These are phyloP conservation scores for Sporothrix brunneoviolacea DNA, from an alignment of 2,329 filamentous ascomycete species.

Conservation along the genomic window DNA sequence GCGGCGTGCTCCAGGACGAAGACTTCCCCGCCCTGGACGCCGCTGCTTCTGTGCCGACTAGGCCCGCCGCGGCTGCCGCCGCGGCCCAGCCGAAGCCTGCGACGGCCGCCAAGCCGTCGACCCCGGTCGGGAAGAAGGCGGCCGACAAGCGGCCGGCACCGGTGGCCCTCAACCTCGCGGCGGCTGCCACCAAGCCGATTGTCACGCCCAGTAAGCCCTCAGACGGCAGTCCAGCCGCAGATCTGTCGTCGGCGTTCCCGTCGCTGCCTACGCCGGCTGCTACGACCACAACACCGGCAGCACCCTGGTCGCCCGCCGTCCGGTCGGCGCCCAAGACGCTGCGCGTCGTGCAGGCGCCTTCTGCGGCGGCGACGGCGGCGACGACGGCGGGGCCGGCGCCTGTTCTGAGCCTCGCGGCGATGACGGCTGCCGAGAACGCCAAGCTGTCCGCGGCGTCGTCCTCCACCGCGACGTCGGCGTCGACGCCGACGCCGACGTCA, in stretches of 20 bases:
- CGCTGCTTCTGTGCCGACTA: slow-evolving; percentile 24
- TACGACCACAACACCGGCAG: slow-evolving; percentile 27
- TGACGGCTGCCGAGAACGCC: slow-evolving; percentile 18
- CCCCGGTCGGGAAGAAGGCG: slow-evolving; percentile 31
- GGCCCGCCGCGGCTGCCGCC: slow-evolving; percentile 22
- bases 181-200: slow-evolving; percentile 23
- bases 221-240: slow-evolving; percentile 26
- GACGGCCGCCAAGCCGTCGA: slow-evolving; percentile 27
- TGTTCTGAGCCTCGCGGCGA: slow-evolving; percentile 21
- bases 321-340: slow-evolving; percentile 57
- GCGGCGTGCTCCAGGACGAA: slow-evolving; percentile 46
- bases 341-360: slow-evolving; percentile 59
- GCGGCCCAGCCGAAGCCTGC: slow-evolving; percentile 21
- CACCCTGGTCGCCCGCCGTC: slow-evolving; percentile 45
- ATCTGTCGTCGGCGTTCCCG: slow-evolving; percentile 39
- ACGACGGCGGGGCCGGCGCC: slow-evolving; percentile 19
- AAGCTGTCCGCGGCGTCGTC: neutral
- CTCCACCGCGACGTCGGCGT: neutral
- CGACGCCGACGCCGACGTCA: neutral
- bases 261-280: slow-evolving; percentile 39
- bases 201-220: slow-evolving; percentile 27
- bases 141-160: slow-evolving; percentile 23
- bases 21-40: slow-evolving; percentile 56
- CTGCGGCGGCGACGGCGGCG: slow-evolving; percentile 43
- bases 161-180: slow-evolving; percentile 42